Evolutionary conservation across 2,329 filamentous ascomycete genomes (phyloP).

Genomic region (Colletotrichum musae): DNA sequence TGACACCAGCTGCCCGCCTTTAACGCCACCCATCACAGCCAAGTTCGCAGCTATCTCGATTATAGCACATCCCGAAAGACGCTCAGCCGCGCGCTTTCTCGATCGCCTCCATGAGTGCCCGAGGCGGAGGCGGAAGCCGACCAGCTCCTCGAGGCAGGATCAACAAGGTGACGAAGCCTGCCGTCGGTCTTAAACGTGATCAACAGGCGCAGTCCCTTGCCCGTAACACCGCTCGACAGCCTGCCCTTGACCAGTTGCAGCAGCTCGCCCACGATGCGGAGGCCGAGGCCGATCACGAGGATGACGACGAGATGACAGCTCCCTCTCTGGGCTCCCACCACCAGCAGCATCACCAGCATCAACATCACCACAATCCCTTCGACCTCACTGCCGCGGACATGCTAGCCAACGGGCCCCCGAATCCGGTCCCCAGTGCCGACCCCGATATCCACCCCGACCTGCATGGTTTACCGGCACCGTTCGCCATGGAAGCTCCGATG

Average conservation of each 20-base stretch:
- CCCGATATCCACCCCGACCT: constrained; percentile 46
- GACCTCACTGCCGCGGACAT: constrained; percentile 50
- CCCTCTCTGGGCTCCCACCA: constrained; percentile 17
- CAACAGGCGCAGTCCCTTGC: constrained; percentile 15
- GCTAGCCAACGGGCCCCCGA: constrained; percentile 48
- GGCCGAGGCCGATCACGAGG: constrained; percentile 43
- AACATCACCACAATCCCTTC: constrained; percentile 45
- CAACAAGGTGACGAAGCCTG: constrained; percentile 61
- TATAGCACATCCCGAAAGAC: constrained; percentile 35
- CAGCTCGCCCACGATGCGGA: constrained; percentile 44
- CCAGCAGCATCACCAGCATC: constrained; percentile 41
- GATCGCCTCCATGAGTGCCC: constrained; percentile 38
- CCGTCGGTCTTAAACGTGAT: constrained; percentile 39
- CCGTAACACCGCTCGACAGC: constrained; percentile 49
- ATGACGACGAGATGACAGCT: constrained; percentile 37
- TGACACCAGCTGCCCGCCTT: constrained; percentile 39
- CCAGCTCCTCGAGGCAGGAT: constrained; percentile 54
- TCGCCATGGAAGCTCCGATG: constrained; percentile 45
- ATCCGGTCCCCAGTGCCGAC: constrained; percentile 42
- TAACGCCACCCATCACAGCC: constrained; percentile 37
- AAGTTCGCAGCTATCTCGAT: constrained; percentile 21
- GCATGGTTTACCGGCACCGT: constrained; percentile 44
- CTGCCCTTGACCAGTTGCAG: constrained; percentile 52
- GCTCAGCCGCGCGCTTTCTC: constrained; percentile 12
- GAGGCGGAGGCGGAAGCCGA: constrained; percentile 43